A percentile compares a stretch with the other conserved stretches of the same genome.
Evolutionary conservation across 345 rosid genomes (phyloP).

Genomic region (Populus davidiana): DNA sequence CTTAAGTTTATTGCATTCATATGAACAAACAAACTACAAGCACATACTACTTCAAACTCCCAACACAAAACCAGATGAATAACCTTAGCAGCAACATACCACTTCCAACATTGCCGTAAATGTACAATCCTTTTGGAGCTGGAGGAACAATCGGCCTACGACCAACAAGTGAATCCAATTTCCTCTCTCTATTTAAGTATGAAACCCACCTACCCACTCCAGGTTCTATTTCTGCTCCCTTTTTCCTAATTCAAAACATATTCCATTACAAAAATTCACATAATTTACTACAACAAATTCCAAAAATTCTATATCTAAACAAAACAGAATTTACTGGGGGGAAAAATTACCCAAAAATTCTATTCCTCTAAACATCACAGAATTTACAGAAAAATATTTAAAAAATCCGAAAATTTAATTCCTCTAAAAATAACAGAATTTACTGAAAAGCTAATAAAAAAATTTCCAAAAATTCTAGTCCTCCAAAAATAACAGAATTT

Average conservation of each 20-base stretch:
- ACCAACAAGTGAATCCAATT: slow-evolving; percentile 71
- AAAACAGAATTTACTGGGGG: too few relatives aligned
- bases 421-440: not conserved
- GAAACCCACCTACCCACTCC: slow-evolving; percentile 99
- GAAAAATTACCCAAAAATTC: too few relatives aligned
- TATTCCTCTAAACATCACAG: not conserved
- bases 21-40: not conserved
- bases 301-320: too few relatives aligned
- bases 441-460: not conserved
- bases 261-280: not conserved
- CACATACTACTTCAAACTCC: not conserved
- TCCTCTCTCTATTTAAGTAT: slow-evolving; percentile 82
- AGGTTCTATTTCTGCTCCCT: slow-evolving; percentile 55
- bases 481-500: too few relatives aligned
- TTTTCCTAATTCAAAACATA: slow-evolving; percentile 39
- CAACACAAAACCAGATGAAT: not conserved
- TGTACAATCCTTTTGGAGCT: slow-evolving; percentile 85
- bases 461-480: too few relatives aligned
- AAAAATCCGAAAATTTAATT: too few relatives aligned
- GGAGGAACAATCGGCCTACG: slow-evolving; percentile 67
- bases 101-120: slow-evolving; percentile 90
- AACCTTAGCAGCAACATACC: slow-evolving; percentile 45
- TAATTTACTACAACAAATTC: not conserved
- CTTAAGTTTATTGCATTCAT: not conserved
- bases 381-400: not conserved